These are phyloP conservation scores for Aleurites moluccanus DNA, from an alignment of 441 rosid genomes.

Conservation along the genomic window DNA sequence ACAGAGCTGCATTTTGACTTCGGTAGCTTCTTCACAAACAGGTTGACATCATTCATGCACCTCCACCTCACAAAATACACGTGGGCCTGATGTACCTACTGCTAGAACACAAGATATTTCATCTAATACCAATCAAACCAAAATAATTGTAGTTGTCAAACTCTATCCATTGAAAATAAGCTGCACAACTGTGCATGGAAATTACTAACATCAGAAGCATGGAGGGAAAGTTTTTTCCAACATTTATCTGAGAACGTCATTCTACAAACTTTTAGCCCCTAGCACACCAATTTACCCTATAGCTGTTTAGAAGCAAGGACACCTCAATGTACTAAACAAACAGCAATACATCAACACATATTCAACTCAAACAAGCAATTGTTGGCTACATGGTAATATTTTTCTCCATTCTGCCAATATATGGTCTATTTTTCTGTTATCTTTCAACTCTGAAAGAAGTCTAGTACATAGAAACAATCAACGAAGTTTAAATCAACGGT, in stretches of 20 bases:
- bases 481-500: neutral
- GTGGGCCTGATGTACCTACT: neutral
- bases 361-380: neutral
- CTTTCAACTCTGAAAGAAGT: neutral
- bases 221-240: neutral
- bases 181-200: neutral
- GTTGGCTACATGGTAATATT: neutral
- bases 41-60: neutral
- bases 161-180: neutral
- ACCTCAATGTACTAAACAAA: neutral
- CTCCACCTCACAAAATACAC: conserved; percentile 8
- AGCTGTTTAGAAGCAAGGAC: neutral
- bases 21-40: neutral
- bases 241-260: neutral
- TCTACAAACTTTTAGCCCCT: neutral
- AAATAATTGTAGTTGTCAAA: neutral
- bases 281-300: neutral
- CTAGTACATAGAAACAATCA: neutral
- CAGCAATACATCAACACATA: neutral
- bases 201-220: neutral
- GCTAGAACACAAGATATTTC: conserved; percentile 1
- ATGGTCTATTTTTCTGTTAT: neutral
- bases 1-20: neutral
- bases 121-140: neutral
- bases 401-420: neutral